Conservation (phyloP, 768 basidiomycete species). For the Phanerochaete sordida region DNA sequence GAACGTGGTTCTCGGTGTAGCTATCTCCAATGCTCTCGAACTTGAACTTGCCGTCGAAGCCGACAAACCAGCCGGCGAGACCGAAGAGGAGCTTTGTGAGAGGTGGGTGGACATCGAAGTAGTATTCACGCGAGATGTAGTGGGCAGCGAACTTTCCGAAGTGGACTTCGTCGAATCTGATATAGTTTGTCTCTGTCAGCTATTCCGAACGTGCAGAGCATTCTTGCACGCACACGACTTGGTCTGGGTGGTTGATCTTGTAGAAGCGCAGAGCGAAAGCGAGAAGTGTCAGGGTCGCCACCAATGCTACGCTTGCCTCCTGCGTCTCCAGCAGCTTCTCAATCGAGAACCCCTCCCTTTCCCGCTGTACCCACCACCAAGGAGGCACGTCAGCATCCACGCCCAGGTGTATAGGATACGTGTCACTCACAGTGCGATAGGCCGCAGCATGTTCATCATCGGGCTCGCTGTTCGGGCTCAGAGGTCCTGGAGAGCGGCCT, state of each 20-base stretch:
- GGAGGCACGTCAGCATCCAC: background rate
- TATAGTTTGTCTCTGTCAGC: background rate
- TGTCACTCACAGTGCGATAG: slow-evolving; percentile 12
- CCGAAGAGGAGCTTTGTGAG: slow-evolving; percentile 94
- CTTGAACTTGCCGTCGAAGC: slow-evolving; percentile 90
- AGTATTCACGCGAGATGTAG: slow-evolving; percentile 91
- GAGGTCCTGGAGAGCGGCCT: background rate
- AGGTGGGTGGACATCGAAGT: slow-evolving; percentile 99
- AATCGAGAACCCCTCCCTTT: slow-evolving; percentile 44
- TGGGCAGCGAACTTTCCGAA: slow-evolving; percentile 98
- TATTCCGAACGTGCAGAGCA: background rate
- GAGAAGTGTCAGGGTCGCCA: slow-evolving; percentile 61
- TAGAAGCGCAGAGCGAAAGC: slow-evolving; percentile 88
- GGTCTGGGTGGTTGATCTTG: slow-evolving; percentile 92
- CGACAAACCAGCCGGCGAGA: slow-evolving; percentile 93
- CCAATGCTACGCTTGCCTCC: slow-evolving; percentile 59
- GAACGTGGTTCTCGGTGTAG: slow-evolving; percentile 82
- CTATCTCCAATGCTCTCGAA: slow-evolving; percentile 97
- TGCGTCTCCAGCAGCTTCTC: slow-evolving; percentile 63
- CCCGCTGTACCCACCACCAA: slow-evolving; percentile 32
- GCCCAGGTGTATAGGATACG: background rate
- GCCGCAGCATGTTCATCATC: slow-evolving; percentile 12
- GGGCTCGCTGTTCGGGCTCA: background rate
- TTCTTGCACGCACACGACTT: slow-evolving; percentile 73
- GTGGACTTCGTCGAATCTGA: slow-evolving; percentile 95